Base-by-base conservation (phyloP, 805 yeast genomes). In the Wickerhamomyces hampshirensis region DNA sequence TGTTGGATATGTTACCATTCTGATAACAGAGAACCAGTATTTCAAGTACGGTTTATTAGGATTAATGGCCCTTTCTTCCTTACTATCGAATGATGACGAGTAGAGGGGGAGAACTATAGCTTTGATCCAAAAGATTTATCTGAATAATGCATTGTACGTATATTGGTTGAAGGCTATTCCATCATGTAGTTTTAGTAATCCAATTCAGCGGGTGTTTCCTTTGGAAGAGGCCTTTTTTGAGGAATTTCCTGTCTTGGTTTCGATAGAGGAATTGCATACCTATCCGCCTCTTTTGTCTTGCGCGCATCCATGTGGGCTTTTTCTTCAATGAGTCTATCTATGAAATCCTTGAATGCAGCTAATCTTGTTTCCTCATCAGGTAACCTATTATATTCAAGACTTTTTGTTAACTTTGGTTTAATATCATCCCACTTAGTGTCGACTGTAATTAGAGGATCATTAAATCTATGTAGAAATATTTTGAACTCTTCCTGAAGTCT, bases 1-100 rank as follows among this genome's bases (percentile, higher is more conserved):
- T 51, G 68, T 89, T 13, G 98, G 98, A 0, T 93, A 93, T 51
- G 72, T 88, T 7, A 93, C 98, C 1, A 89, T 93, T 40, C 73
- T 91, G 55, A 75, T 93, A 44, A 85, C 95, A 5, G 98, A 93
- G 55, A 86, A 87, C 55, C 73, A 75, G 39, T 87, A 85, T 55
- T 82, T 88, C 58, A 85, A 87, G 54, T 83, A 75, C 51, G 82
- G 80, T 0, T 62, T 91, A 54, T 62, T 93, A 51, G 96, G 86
- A 0, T 54, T 81, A 21, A 66, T 89, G 63, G 89, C 81, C 3
- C 35, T 91, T 16, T 69, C 87, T 14, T 75, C 95, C 2, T 57
- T 89, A 37, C 54, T 87, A 15, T 68, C 71, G 34, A 67, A 69
- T 26, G 87, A 81, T 42, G 73, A 59, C 43, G 39, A 38, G 23